phyloP scores from a whole-genome alignment of 1,139 yeast genomes.

The Ogataea hybrid region DNA sequence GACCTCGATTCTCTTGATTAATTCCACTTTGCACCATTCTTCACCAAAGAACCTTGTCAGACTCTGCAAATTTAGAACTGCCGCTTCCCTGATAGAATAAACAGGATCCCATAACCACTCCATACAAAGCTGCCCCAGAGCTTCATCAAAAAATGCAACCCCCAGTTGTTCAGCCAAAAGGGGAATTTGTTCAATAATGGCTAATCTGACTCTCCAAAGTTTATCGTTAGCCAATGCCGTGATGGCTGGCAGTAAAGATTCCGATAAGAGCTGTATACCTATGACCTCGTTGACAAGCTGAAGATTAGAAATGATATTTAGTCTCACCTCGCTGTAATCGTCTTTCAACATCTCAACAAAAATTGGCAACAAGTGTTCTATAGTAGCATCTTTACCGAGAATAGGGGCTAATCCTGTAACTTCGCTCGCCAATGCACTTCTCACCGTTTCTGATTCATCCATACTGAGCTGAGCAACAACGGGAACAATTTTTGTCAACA shows the following conservation, averaged over 20 bases:
- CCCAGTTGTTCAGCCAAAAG: constrained; percentile 95
- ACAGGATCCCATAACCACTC: constrained; percentile 99
- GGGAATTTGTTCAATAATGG: constrained; percentile 96
- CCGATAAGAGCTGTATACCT: too few relatives aligned
- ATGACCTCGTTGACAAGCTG: constrained; percentile 92
- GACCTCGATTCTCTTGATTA: constrained; percentile 70
- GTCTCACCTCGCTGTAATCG: constrained; percentile 94
- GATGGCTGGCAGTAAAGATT: constrained; percentile 90
- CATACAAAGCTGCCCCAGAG: constrained; percentile 85
- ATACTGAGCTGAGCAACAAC: constrained; percentile 79
- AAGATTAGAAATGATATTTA: constrained; percentile 88
- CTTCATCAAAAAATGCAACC: constrained; percentile 87
- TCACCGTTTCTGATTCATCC: constrained; percentile 90
- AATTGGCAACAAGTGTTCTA: constrained; percentile 80
- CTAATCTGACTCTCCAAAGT: constrained; percentile 97
- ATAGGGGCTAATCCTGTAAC: constrained; percentile 86
- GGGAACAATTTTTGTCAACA: constrained; percentile 75
- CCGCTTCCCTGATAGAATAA: constrained; percentile 94
- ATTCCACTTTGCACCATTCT: constrained; percentile 87
- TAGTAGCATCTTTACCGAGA: constrained; percentile 81
- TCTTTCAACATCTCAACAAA: constrained; percentile 93
- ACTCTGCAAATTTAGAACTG: constrained; percentile 77
- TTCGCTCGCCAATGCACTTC: constrained; percentile 88
- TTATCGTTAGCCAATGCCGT: constrained; percentile 94
- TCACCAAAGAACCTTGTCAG: constrained; percentile 87